Evolutionary conservation across 345 rosid species (phyloP).

Genomic region (Toxicodendron radicans): DNA sequence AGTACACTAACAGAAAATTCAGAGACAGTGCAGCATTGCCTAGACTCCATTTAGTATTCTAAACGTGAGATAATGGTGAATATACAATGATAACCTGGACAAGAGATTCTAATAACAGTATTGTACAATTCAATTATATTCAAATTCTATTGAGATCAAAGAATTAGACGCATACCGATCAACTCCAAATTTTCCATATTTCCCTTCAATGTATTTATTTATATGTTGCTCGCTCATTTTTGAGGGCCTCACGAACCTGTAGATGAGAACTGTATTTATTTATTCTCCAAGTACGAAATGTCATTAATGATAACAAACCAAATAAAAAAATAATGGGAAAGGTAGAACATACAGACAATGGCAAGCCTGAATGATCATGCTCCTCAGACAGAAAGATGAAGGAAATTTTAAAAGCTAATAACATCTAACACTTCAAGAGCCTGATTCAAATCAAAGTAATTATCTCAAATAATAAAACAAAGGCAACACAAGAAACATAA

Average conservation of each 20-base stretch:
- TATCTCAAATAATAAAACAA: too few species aligned
- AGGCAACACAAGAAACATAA: too few species aligned
- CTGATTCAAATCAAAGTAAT: too few species aligned
- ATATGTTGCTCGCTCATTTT: constrained; percentile 73
- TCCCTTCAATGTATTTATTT: constrained; percentile 72
- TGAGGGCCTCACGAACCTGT: constrained; percentile 86
- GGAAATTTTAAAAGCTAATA: too few species aligned
- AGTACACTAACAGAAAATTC: background rate
- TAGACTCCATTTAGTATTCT: background rate
- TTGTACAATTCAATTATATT: background rate
- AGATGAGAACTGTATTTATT: background rate
- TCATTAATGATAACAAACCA: background rate
- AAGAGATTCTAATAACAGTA: too few species aligned
- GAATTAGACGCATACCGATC: constrained; percentile 59
- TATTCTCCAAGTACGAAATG: background rate
- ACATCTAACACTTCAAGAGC: too few species aligned
- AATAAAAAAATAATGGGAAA: too few species aligned
- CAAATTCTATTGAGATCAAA: background rate
- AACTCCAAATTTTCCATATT: constrained; percentile 89
- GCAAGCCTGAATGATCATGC: too few species aligned
- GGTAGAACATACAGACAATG: too few species aligned
- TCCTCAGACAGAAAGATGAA: background rate
- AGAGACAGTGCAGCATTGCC: background rate
- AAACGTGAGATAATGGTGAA: background rate
- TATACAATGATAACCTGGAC: background rate